These are phyloP conservation scores for Colletotrichum australisinense DNA, from an alignment of 2,329 filamentous ascomycete genomes.

Conservation along the genomic window DNA sequence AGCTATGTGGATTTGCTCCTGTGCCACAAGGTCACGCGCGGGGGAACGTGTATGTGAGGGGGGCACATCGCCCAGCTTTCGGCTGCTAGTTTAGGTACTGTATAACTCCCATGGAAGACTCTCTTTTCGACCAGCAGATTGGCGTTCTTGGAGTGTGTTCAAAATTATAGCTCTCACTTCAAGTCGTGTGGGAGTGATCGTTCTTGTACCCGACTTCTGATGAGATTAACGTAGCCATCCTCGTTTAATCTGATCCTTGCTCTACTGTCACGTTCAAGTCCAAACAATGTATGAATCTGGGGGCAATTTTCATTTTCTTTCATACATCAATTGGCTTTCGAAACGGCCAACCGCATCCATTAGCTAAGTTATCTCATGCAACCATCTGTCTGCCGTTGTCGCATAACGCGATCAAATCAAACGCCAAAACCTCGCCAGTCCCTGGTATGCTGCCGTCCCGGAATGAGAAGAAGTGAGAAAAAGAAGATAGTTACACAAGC, in stretches of 20 bases:
- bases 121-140: too few species aligned
- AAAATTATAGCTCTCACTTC: too few species aligned
- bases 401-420: conserved; percentile 17
- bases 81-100: too few species aligned
- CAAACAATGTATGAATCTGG: background rate
- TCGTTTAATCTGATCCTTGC: background rate
- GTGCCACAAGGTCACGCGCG: background rate
- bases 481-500: conserved; percentile 27
- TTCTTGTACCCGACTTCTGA: too few species aligned
- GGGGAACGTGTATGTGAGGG: too few species aligned
- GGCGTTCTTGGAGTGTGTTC: too few species aligned
- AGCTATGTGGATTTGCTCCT: background rate
- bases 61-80: too few species aligned
- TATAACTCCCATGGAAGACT: too few species aligned
- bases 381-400: conserved; percentile 7
- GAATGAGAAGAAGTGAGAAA: conserved; percentile 18
- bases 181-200: too few species aligned
- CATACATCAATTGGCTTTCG: conserved; percentile 19
- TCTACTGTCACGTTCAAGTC: background rate
- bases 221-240: too few species aligned
- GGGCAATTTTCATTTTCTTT: background rate
- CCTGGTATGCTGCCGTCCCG: conserved; percentile 22
- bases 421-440: conserved; percentile 28
- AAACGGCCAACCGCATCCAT: conserved; percentile 9
- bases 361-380: conserved; percentile 10